Conservation (phyloP, 1,139 yeast species). For the Suhomyces taliae region DNA sequence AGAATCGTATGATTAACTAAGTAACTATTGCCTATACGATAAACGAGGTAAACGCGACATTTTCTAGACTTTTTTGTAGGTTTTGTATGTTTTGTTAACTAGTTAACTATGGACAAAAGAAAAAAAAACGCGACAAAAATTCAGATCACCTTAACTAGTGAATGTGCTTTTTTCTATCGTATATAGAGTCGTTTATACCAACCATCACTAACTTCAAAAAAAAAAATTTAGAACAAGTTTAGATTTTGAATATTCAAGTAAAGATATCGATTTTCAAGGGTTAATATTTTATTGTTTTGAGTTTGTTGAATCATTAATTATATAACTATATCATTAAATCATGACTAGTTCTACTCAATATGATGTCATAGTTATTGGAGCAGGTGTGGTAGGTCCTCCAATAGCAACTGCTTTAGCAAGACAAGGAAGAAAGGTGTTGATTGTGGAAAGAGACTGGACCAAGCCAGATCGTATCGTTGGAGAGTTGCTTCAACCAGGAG, state of each 20-base stretch:
- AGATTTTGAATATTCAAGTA: neutral
- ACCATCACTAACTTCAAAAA: neutral
- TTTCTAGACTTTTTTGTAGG: neutral
- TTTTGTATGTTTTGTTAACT: too few species aligned
- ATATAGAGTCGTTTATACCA: neutral
- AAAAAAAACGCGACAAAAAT: slow-evolving; percentile 1
- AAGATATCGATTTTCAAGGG: too few species aligned
- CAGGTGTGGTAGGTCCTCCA: slow-evolving; percentile 95
- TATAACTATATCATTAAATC: neutral
- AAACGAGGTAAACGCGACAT: slow-evolving; percentile 7
- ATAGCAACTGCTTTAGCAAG: slow-evolving; percentile 88
- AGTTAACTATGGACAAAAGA: too few species aligned
- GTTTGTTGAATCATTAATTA: too few species aligned
- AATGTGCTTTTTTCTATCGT: slow-evolving; percentile 4
- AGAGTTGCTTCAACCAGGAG: slow-evolving; percentile 94
- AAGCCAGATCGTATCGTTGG: slow-evolving; percentile 97
- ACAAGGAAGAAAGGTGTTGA: slow-evolving; percentile 77
- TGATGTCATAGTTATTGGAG: slow-evolving; percentile 80
- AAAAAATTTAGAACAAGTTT: neutral
- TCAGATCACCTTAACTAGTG: neutral
- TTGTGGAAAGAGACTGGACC: slow-evolving; percentile 84
- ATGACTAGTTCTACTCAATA: slow-evolving; percentile 19
- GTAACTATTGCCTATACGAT: slow-evolving; percentile 4
- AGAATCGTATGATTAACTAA: slow-evolving; percentile 9
- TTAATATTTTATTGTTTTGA: too few species aligned